Conservation (phyloP, 2,329 filamentous ascomycete genomes). For the Alternaria tenuissima region DNA sequence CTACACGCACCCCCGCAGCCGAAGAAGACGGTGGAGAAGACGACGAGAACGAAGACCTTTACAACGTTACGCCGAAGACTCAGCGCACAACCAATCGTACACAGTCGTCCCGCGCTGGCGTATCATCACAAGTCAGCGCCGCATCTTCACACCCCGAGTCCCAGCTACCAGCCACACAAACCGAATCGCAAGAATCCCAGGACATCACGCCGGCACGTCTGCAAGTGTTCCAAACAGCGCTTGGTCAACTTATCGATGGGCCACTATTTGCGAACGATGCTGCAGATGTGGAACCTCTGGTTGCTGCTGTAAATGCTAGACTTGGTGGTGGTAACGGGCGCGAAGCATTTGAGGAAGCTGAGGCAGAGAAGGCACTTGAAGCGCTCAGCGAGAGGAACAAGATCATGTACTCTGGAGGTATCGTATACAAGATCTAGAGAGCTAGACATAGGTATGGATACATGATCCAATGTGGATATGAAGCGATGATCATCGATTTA, state of each 20-base stretch:
- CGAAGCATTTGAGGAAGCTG: conserved; percentile 70
- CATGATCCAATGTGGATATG: not conserved
- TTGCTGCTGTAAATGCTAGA: conserved; percentile 80
- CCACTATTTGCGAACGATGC: conserved; percentile 88
- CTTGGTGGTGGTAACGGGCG: conserved; percentile 67
- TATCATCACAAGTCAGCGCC: conserved; percentile 70
- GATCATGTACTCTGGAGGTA: conserved; percentile 73
- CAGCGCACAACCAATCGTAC: conserved; percentile 52
- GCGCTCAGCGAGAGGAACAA: conserved; percentile 84
- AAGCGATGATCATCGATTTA: not conserved
- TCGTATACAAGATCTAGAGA: conserved; percentile 58
- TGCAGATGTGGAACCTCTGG: conserved; percentile 76
- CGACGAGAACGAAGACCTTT: conserved; percentile 63
- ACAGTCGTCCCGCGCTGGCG: conserved; percentile 43
- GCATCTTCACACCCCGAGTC: conserved; percentile 83
- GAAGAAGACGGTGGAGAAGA: conserved; percentile 58
- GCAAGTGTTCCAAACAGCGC: conserved; percentile 76
- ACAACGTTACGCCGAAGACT: conserved; percentile 60
- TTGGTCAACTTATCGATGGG: conserved; percentile 84
- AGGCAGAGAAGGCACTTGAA: conserved; percentile 79
- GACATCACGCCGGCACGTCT: conserved; percentile 71
- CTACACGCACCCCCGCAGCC: conserved; percentile 45
- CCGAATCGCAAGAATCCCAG: conserved; percentile 48
- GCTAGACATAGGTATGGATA: not conserved
- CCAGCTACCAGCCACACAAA: conserved; percentile 68